phyloP scores from a whole-genome alignment of 352 stramenopile genomes.

The Phytophthora chlamydospora region DNA sequence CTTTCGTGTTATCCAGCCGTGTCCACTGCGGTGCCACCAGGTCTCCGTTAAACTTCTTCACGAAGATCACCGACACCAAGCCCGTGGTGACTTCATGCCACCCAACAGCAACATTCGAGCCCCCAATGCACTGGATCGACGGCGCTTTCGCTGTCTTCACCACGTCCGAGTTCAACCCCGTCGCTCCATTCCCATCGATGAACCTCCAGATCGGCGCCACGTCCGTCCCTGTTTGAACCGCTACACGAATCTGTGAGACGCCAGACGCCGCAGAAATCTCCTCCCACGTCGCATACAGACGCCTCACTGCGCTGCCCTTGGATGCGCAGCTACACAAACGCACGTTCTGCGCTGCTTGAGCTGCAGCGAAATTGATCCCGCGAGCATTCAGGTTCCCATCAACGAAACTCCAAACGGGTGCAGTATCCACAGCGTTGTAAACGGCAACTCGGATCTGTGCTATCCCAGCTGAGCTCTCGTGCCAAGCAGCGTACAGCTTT shows the following conservation, averaged over 20 bases:
- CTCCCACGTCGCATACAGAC: conserved; percentile 64
- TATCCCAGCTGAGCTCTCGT: conserved; percentile 37
- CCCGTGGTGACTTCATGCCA: conserved; percentile 53
- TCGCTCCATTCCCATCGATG: conserved; percentile 52
- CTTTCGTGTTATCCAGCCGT: conserved; percentile 35
- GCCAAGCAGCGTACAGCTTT: conserved; percentile 68
- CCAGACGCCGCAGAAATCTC: conserved; percentile 40
- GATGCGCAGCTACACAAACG: conserved; percentile 50
- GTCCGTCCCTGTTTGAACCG: conserved; percentile 49
- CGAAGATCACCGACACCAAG: conserved; percentile 27
- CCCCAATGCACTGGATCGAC: conserved; percentile 48
- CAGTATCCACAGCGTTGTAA: conserved; percentile 51
- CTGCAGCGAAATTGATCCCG: conserved; percentile 50
- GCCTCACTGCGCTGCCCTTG: conserved; percentile 1
- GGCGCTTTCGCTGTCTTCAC: conserved; percentile 34
- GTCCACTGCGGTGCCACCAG: conserved; percentile 43
- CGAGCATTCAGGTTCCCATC: conserved; percentile 49
- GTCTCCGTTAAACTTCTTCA: conserved; percentile 55
- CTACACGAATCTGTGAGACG: conserved; percentile 57
- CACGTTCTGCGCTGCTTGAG: conserved; percentile 42
- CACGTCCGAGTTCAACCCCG: conserved; percentile 49
- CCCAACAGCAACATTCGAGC: conserved; percentile 44
- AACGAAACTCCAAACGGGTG: conserved; percentile 58
- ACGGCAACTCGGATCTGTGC: conserved; percentile 63
- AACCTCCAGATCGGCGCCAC: conserved; percentile 49